These are phyloP conservation scores for Aurantiochytrium sp. DNA, from an alignment of 108 stramenopile species.

Conservation along the genomic window DNA sequence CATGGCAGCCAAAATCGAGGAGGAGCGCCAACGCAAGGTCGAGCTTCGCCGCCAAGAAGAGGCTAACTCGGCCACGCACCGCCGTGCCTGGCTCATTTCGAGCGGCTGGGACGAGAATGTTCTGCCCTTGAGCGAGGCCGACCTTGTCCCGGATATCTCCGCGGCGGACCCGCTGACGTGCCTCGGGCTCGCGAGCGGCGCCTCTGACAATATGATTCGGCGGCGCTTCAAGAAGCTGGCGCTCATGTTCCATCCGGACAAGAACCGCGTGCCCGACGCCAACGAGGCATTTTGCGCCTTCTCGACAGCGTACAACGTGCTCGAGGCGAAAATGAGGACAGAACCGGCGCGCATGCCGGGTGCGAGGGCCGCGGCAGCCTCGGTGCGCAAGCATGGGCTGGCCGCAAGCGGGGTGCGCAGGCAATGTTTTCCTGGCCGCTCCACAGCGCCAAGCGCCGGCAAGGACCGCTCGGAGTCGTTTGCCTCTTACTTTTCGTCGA, in stretches of 20 bases:
- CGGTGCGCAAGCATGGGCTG: background rate
- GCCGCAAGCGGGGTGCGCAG: background rate
- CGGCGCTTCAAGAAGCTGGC: background rate
- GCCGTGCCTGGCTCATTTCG: background rate
- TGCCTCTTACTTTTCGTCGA: background rate
- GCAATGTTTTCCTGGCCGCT: background rate
- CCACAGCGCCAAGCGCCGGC: no score
- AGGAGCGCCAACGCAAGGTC: background rate
- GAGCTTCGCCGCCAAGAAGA: background rate
- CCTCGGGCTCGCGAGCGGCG: background rate
- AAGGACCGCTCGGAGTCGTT: background rate
- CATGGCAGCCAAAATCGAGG: background rate
- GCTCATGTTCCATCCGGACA: conserved; percentile 19
- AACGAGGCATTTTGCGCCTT: conserved; percentile 5
- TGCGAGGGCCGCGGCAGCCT: background rate
- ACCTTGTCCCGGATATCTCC: background rate
- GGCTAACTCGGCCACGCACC: background rate
- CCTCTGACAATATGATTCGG: background rate
- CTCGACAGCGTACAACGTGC: background rate
- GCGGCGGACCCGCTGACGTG: background rate
- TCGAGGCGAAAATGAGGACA: background rate
- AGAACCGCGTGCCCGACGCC: background rate
- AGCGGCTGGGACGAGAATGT: background rate
- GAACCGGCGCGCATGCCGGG: no score
- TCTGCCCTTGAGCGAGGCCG: background rate